These are phyloP conservation scores for Globisporangium abappressorium DNA, from an alignment of 352 stramenopile species.

Conservation along the genomic window DNA sequence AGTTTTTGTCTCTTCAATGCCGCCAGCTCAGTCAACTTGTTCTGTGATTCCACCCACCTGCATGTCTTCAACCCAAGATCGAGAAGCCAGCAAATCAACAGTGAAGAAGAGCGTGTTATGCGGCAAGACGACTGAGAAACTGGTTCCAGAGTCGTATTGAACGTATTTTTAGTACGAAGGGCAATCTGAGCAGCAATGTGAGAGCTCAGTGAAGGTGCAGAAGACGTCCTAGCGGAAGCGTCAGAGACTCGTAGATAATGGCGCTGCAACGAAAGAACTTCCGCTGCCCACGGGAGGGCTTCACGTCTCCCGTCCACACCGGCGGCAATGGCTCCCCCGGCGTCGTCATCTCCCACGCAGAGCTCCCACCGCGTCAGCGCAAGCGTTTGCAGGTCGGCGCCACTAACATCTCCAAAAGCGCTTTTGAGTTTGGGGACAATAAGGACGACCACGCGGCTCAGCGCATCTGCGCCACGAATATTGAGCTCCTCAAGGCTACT, in stretches of 20 bases:
- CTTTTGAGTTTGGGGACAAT: conserved; percentile 20
- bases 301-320: conserved; percentile 16
- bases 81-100: not conserved
- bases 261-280: conserved; percentile 69
- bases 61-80: not conserved
- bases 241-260: conserved; percentile 5
- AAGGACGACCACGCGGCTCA: conserved; percentile 22
- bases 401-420: conserved; percentile 54
- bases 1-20: conserved; percentile 9
- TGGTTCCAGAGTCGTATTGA: too few species aligned
- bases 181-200: not conserved
- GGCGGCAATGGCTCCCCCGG: conserved; percentile 4
- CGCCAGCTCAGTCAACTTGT: not conserved
- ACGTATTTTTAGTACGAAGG: not conserved
- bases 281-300: conserved; percentile 33
- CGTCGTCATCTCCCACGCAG: conserved; percentile 35
- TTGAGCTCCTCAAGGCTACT: conserved; percentile 39
- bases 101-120: too few species aligned
- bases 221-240: not conserved
- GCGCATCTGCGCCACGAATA: conserved; percentile 43
- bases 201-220: not conserved
- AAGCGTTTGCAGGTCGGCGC: conserved; percentile 74
- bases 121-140: too few species aligned
- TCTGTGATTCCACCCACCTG: not conserved
- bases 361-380: conserved; percentile 50